These are phyloP conservation scores for Diaporthe helianthi DNA, from an alignment of 2,329 filamentous ascomycete species.

Conservation along the genomic window DNA sequence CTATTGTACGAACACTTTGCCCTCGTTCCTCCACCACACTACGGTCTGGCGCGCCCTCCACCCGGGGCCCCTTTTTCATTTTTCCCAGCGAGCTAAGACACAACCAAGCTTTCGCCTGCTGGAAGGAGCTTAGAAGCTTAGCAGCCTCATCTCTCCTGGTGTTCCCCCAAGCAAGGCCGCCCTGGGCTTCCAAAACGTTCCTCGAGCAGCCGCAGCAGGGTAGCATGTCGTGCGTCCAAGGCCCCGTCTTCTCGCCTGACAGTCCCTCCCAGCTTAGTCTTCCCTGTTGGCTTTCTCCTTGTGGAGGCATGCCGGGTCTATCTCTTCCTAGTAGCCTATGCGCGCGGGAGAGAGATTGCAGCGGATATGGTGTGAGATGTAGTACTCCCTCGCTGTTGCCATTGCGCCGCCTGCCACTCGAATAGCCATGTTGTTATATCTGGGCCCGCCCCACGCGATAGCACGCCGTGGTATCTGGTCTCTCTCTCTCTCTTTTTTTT, in stretches of 20 bases:
- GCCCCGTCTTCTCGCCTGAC: constrained; percentile 13
- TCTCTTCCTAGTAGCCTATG: background rate
- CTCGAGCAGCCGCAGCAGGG: constrained; percentile 20
- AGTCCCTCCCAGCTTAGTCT: constrained; percentile 2
- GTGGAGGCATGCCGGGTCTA: background rate
- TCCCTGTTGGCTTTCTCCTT: background rate
- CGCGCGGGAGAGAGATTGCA: constrained; percentile 2
- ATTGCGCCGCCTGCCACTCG: background rate
- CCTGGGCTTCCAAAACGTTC: constrained; percentile 11
- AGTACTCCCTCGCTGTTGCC: constrained; percentile 1
- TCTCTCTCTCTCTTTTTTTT: no score
- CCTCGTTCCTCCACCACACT: constrained; percentile 3
- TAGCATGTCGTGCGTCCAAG: background rate
- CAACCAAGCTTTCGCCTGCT: constrained; percentile 21
- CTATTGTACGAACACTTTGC: no score
- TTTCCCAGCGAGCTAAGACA: constrained; percentile 9
- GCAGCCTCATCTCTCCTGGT: background rate
- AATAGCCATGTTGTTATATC: constrained; percentile 11
- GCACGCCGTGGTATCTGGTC: background rate
- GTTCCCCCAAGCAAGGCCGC: constrained; percentile 11
- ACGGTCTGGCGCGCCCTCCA: background rate
- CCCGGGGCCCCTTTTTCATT: constrained; percentile 19
- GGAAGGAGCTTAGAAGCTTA: background rate
- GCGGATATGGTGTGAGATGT: constrained; percentile 18
- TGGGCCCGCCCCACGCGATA: constrained; percentile 15